Base-by-base conservation (phyloP, 306 rosid genomes). In the Malus sylvestris region DNA sequence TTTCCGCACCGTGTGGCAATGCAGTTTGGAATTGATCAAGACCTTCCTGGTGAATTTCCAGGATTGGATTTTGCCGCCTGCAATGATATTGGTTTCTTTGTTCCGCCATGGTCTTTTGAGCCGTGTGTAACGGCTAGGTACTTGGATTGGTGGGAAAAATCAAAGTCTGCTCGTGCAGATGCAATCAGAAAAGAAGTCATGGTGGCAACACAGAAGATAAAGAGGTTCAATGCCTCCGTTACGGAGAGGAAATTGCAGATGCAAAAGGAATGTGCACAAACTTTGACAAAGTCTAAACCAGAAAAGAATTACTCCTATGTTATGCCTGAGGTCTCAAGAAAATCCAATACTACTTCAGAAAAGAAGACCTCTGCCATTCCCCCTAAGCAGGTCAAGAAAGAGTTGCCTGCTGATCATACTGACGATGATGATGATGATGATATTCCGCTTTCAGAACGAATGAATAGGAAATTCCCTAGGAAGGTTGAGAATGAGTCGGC, bases 11-110 rank as follows among this genome's bases (percentile, higher is more conserved):
- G 89, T 1, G 91, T 90, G 51, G 84, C 92, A 3, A 83, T 86
- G 96, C 92, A 90, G 40, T 90, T 92, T n/a, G 92, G 93, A 5
- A 38, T 87, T 69, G 93, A 92, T 71, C 92, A 87, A 60, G 88
- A 87, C 68, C 66, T 90, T 71, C 93, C 92, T 4, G 85, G 62
- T 27, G 75, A 73, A 67, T 73, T 67, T 63, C 66, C 63, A 20
- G 38, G 32, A 15, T 66, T 40, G 77, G 35, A 19, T 30, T 5
- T 52, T 71, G 35, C 30, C 64, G 40, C 40, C 40, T 30, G 12
- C 4, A 19, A 62, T 15, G 1, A 53, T 45, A 74, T 53, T n/a
- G 2, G 16, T 25, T 66, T 88, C 45, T 72, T 32, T 42, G 29
- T 52, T 29, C 83, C 77, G 6, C 76, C 84, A 6, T 30, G 67